Evolutionary conservation across 2,329 filamentous ascomycete genomes (phyloP), one percentile per base, ranked within the genome.

Genomic region (Monilinia aucupariae): DNA sequence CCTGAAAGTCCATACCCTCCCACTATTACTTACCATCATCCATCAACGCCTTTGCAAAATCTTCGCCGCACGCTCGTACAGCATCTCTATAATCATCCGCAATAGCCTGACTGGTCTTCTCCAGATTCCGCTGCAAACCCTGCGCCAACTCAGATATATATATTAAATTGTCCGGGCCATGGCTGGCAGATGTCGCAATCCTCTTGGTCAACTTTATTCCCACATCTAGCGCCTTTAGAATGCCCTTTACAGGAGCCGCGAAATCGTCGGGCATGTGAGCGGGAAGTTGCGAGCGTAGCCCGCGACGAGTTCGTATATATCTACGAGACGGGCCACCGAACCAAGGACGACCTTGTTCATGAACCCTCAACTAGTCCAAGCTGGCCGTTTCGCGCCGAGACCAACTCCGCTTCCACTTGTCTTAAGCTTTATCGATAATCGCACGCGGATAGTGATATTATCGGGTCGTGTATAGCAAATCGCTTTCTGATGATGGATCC

Each of bases 141-240:
- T 61, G 63, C 22, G 67, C 68, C 47, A 67, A 67, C 41, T 70
- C 69, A 45, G 70, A 64, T 60, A 73, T 72, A 51, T 69, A 64
- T 27, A 68, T 69, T 39, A 70, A 64, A 30, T 64, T 63, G 32
- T 66, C 59, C 2, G 68, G 62, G 20, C 64, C 69, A 3, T 65
- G 56, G 37, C 59, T 66, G 32, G 71, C 69, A 41, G 69, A 66
- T 48, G 61, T 63, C 17, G 68, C 59, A 52, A 71, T 62, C 43
- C 65, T 70, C 59, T 63, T 66, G 32, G 66, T 67, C 56, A 73
- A 61, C 59, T 71, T 72, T 52, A 69, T 69, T 9, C 68, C 71
- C 13, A 63, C 64, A 47, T 72, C 68, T 10, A 72, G 59, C n/a
- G 69, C 66, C 63, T 71, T 73, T 41, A 71, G 51, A 30, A 73